Evolutionary conservation across 2,329 filamentous ascomycete genomes (phyloP).

Genomic region (Corniculantispora saksenae): DNA sequence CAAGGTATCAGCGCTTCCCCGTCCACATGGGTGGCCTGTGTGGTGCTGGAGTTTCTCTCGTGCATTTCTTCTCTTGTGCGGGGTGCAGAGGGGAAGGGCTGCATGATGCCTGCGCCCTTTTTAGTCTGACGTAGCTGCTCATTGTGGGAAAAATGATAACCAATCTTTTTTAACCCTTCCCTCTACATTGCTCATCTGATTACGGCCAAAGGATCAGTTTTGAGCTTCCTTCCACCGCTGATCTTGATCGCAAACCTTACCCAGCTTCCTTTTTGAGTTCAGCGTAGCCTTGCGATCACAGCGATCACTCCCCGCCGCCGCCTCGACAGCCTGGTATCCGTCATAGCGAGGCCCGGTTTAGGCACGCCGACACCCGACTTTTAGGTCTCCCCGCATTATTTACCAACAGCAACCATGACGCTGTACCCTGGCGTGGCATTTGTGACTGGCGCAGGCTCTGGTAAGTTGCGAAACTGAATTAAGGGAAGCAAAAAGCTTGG

Average conservation of each 20-base stretch:
- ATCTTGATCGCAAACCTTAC: too few species aligned
- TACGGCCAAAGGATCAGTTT: too few species aligned
- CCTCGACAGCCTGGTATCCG: neutral
- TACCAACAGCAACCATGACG: conserved; percentile 18
- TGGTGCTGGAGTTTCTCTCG: too few species aligned
- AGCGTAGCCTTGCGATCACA: too few species aligned
- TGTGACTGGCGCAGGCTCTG: conserved; percentile 34
- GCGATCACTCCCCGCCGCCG: neutral
- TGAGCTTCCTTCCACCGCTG: too few species aligned
- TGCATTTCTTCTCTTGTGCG: too few species aligned
- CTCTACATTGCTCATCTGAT: too few species aligned
- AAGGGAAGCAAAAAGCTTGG: neutral
- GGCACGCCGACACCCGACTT: neutral
- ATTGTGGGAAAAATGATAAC: neutral
- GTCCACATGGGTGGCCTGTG: too few species aligned
- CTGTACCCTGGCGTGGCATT: conserved; percentile 34
- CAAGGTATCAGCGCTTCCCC: too few species aligned
- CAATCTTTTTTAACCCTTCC: too few species aligned
- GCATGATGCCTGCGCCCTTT: neutral
- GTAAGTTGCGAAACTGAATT: conserved; percentile 22
- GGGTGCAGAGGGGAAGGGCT: neutral
- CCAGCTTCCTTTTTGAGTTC: too few species aligned
- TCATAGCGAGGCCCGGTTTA: neutral
- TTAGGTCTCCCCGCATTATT: neutral
- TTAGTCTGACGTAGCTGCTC: neutral